Conservation (phyloP, 164 flowering plant genomes). For the Saururus chinensis region DNA sequence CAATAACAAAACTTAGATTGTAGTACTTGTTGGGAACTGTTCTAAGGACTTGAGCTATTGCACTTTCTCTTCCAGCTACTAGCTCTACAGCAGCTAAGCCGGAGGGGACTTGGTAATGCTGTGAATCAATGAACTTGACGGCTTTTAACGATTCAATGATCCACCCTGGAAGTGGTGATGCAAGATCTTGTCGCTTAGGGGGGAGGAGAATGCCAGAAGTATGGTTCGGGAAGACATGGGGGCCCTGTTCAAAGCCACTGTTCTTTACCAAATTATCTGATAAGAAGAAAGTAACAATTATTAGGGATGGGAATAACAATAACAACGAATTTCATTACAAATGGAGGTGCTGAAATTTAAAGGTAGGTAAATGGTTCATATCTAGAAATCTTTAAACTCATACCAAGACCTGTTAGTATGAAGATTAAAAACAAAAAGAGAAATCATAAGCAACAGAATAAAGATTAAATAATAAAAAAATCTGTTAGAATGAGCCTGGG, state of each 20-base stretch:
- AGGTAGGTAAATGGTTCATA: too few relatives aligned
- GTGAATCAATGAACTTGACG: slow-evolving; percentile 9
- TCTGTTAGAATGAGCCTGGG: too few relatives aligned
- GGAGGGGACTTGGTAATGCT: slow-evolving; percentile 40
- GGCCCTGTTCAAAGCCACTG: slow-evolving; percentile 10
- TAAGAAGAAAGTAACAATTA: too few relatives aligned
- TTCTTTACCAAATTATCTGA: slow-evolving; percentile 10
- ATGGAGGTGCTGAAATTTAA: too few relatives aligned
- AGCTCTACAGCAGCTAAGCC: slow-evolving; percentile 66
- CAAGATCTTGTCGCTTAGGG: slow-evolving; percentile 4
- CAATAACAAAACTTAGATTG: slow-evolving; percentile 45
- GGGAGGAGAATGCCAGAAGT: slow-evolving; percentile 9
- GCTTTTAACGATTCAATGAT: slow-evolving; percentile 12
- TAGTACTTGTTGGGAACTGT: slow-evolving; percentile 53
- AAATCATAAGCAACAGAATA: too few relatives aligned
- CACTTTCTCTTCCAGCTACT: slow-evolving; percentile 87
- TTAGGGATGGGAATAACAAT: too few relatives aligned
- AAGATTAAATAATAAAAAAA: too few relatives aligned
- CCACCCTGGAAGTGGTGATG: slow-evolving; percentile 13
- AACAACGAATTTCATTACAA: too few relatives aligned
- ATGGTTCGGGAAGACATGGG: slow-evolving; percentile 5
- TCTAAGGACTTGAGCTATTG: slow-evolving; percentile 72
- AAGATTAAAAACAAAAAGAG: too few relatives aligned
- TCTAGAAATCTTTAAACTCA: too few relatives aligned
- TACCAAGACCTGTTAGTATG: too few relatives aligned